Evolutionary conservation across 495 filamentous ascomycete genomes (phyloP), one percentile per base, ranked within the genome.

Genomic region (Halenospora varia): DNA sequence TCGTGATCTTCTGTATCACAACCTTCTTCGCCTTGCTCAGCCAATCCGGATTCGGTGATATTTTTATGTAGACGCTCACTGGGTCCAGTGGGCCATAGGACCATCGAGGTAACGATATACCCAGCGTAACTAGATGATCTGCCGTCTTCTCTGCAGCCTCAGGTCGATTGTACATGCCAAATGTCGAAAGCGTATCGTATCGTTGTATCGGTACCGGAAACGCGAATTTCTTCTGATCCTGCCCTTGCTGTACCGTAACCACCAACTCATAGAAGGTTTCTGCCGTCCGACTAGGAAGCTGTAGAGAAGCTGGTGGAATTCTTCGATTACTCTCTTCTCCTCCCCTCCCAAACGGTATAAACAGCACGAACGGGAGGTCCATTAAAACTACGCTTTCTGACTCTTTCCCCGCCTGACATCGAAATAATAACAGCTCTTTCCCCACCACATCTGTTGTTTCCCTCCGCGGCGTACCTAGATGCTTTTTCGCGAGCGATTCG

Each of bases 151-250:
- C 89, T 48, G 89, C 89, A 51, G 83, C 85, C 70, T 97, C 94
- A 10, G 91, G 94, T 24, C 91, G 86, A 73, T 97, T 97, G 74
- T 97, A 98, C 94, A 98, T 98, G 69, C 94, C 95, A 72, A 97
- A 98, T 25, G 94, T 97, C 20, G 92, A 97, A 25, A 98, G 77
- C 2, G 92, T 98, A 70, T 98, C 94, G 73, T 97, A 98, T 62
- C 94, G 81, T 60, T 85, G 81, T 60, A 98, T 83, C 11, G 94
- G 95, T 0, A 97, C 89, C 0, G 94, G 92, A 60, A 96, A 96
- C 6, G 86, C 72, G 66, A 92, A 94, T 75, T 95, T 96, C 65
- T 87, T 88, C 68, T 97, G 88, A 29, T 92, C 84, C 55, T 84
- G 80, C 6, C 91, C 89, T 69, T 98, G 94, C 68, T 97, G 93